Percentiles rank a stretch among this genome's conserved stretches.
Evolutionary conservation across 2,329 filamentous ascomycete genomes (phyloP).

Genomic region (Ascochyta viciae-villosae): DNA sequence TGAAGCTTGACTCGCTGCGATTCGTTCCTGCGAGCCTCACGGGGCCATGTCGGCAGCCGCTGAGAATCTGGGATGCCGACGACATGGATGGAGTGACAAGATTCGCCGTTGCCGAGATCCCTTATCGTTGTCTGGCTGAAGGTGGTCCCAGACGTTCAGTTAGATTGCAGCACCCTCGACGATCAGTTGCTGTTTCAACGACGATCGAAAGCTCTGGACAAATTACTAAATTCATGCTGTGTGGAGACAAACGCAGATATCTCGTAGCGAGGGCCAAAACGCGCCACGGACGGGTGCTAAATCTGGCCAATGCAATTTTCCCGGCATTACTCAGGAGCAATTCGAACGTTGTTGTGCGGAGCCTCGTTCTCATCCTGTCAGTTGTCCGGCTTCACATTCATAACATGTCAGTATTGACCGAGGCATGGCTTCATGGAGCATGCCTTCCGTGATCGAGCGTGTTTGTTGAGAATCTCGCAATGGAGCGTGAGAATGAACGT

Average conservation of each 20-base stretch:
- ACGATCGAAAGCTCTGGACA: conserved; percentile 19
- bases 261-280: conserved; percentile 15
- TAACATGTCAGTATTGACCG: conserved; percentile 14
- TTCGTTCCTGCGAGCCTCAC: conserved; percentile 24
- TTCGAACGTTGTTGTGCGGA: conserved; percentile 12
- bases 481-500: neutral
- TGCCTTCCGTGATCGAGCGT: conserved; percentile 18
- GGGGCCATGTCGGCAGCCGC: conserved; percentile 24
- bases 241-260: conserved; percentile 18
- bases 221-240: conserved; percentile 18
- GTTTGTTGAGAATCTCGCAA: conserved; percentile 12
- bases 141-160: conserved; percentile 4
- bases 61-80: conserved; percentile 15
- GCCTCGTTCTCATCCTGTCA: conserved; percentile 14
- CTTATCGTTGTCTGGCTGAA: conserved; percentile 15
- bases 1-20: too few relatives aligned
- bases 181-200: conserved; percentile 16
- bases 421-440: conserved; percentile 20
- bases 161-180: conserved; percentile 17
- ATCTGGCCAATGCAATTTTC: conserved; percentile 14
- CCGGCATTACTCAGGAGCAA: conserved; percentile 16
- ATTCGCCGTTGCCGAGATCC: conserved; percentile 16
- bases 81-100: too few relatives aligned
- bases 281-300: conserved; percentile 12
- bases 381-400: conserved; percentile 5